Base-by-base conservation (phyloP, 83 land plant species). In the Thuja plicata region DNA sequence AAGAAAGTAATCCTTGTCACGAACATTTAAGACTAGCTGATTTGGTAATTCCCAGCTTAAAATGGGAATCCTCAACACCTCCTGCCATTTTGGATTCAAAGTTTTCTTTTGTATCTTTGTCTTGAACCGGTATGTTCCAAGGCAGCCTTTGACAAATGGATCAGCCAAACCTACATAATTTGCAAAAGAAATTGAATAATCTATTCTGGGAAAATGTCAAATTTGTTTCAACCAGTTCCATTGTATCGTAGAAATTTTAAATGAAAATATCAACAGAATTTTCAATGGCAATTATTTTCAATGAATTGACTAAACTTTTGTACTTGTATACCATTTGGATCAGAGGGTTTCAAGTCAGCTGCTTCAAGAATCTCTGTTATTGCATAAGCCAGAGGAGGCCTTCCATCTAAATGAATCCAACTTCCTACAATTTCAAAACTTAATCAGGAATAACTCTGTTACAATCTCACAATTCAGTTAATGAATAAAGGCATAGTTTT, bases 111-210 rank as follows among this genome's bases (percentile, higher is more conserved):
- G 95, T 43, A 92, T 93, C 74, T 92, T 93, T 37, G 99, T 98
- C 84, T 91, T 92, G 77, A 95, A 95, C 46, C 90, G 91, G 89
- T 91, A 91, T 48, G 91, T 84, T 15, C 94, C 97, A 86, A 97
- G 89, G n/a, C 89, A 88, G 12, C 95, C 97, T 89, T 93, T 97
- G 66, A 98, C 98, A 94, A 94, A 98, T 46, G 99, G 99, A 93
- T 98, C 99, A 50, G 98, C 92, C 90, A 94, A 87, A 2, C 98
- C 98, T 96, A 40, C 87, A 86, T 37, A 86, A 48, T 48, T 48
- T 84, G 94, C 88, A 85, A 88, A 55, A 85, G 38, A 50, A 38
- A 54, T 12, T 87, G 11, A 11, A 46, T 77, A 87, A 34, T 60
- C 54, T 82, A 34, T 41, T 8, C 48, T 41, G 21, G 52, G 24